Conservation (phyloP, 108 stramenopile genomes). For the Aurantiochytrium sp. region DNA sequence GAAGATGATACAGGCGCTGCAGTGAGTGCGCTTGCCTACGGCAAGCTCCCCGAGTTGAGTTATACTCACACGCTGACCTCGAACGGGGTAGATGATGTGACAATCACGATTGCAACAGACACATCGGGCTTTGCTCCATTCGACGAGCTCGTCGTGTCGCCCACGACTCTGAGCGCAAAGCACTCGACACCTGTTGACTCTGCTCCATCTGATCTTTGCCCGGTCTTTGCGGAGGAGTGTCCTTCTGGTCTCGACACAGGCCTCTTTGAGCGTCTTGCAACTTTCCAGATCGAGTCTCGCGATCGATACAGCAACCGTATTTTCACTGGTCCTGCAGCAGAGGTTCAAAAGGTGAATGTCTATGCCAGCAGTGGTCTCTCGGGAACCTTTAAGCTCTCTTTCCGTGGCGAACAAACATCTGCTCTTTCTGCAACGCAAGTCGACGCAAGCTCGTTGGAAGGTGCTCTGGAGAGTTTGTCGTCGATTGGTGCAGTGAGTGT, state of each 20-base stretch:
- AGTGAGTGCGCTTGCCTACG: background rate
- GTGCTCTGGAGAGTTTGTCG: background rate
- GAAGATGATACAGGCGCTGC: background rate
- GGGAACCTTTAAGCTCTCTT: background rate
- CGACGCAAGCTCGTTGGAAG: background rate
- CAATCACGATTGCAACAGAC: background rate
- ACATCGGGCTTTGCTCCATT: background rate
- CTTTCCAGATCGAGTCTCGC: background rate
- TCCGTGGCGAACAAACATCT: background rate
- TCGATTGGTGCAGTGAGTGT: background rate
- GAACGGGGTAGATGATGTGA: background rate
- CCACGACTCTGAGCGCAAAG: background rate
- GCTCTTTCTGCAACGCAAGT: background rate
- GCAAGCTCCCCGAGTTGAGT: background rate
- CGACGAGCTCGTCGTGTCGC: background rate
- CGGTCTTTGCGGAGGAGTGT: background rate
- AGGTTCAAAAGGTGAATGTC: background rate
- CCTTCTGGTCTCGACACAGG: background rate
- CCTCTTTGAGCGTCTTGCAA: background rate
- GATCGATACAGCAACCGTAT: constrained; percentile 6
- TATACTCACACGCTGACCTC: background rate
- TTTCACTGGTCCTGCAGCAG: background rate
- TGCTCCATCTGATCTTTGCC: background rate
- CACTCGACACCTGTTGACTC: background rate
- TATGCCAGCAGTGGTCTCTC: background rate